Evolutionary conservation across 768 basidiomycete genomes (phyloP), one percentile per base, ranked within the genome.

Genomic region (Coprinopsis marcescibilis): DNA sequence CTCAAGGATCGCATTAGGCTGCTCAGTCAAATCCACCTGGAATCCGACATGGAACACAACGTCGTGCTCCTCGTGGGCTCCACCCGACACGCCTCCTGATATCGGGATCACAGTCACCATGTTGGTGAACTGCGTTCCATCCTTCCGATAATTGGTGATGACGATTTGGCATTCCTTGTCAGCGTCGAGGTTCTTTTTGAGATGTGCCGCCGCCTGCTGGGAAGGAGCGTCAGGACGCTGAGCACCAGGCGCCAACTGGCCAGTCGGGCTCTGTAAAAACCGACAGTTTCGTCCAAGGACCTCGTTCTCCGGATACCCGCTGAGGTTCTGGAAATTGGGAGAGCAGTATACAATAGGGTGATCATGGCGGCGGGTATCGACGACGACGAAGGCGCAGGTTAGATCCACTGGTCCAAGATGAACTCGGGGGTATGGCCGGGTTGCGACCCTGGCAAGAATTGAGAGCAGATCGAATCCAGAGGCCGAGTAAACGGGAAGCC

Each of bases 61-160:
- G 36, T 94, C 85, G 45, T 81, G 78, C 29, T 73, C 73, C 53
- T 81, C 83, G 34, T 79, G 73, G 52, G 65, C 33, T 24, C 54
- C 58, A 60, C 73, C 65, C 47, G 53, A 48, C 56, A 69, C 73
- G 15, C 79, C 88, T 6, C 85, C 89, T 0, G 72, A 61, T 49
- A 97, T 76, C 14, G 96, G 95, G 29, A 98, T 87, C 57, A 97
- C 77, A 19, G 88, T 88, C 52, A 98, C 82, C 47, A 95, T 80
- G 60, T 98, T 99, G 65, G 89, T 80, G 65, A 98, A 98, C 1
- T 91, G 78, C 17, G 73, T 67, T 7, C 92, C 90, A 45, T 82
- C 81, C 58, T 91, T 92, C 29, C 80, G 73, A 62, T 92, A 97
- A 63, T 99, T 98, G 64, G 93, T 73, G 42, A 99, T 69, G 42